phyloP scores from a whole-genome alignment of 2,329 filamentous ascomycete species.

The Paecilomyces formosus region DNA sequence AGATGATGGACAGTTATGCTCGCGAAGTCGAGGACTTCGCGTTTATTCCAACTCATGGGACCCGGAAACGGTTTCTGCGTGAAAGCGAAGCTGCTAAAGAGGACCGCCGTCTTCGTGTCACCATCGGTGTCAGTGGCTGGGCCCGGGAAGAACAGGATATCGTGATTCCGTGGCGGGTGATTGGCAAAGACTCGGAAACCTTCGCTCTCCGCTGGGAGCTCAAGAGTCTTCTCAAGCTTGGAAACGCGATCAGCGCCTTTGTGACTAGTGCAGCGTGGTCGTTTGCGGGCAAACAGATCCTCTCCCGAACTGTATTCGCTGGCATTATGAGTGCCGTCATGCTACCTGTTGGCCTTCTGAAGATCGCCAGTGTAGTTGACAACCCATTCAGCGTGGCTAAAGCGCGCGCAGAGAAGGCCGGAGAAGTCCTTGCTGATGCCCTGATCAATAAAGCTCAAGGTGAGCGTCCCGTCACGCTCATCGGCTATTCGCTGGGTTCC shows the following conservation, averaged over 20 bases:
- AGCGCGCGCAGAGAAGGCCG: conserved; percentile 71
- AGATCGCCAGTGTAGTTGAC: conserved; percentile 62
- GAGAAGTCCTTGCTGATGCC: conserved; percentile 71
- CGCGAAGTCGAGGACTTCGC: conserved; percentile 84
- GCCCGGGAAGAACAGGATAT: conserved; percentile 64
- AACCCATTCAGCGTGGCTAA: conserved; percentile 76
- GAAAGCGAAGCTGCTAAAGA: conserved; percentile 36
- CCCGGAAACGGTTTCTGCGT: conserved; percentile 38
- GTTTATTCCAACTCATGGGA: conserved; percentile 64
- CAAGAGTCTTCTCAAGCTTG: conserved; percentile 67
- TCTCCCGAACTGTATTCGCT: conserved; percentile 63
- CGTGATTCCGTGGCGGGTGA: conserved; percentile 67
- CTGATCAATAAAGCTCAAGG: conserved; percentile 76
- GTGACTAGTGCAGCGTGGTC: conserved; percentile 74
- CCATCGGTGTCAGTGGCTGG: conserved; percentile 78
- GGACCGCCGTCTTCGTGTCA: conserved; percentile 67
- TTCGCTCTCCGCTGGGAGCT: conserved; percentile 83
- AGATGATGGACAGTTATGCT: conserved; percentile 83
- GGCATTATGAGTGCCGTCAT: conserved; percentile 58
- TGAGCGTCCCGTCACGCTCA: conserved; percentile 69
- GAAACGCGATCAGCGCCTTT: conserved; percentile 67
- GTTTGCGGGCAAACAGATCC: conserved; percentile 64
- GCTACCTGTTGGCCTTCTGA: conserved; percentile 62
- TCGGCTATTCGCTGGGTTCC: conserved; percentile 77
- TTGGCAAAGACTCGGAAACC: conserved; percentile 66